Conservation (phyloP, 2,329 filamentous ascomycete species). For the Chaetomiaceae sp. region DNA sequence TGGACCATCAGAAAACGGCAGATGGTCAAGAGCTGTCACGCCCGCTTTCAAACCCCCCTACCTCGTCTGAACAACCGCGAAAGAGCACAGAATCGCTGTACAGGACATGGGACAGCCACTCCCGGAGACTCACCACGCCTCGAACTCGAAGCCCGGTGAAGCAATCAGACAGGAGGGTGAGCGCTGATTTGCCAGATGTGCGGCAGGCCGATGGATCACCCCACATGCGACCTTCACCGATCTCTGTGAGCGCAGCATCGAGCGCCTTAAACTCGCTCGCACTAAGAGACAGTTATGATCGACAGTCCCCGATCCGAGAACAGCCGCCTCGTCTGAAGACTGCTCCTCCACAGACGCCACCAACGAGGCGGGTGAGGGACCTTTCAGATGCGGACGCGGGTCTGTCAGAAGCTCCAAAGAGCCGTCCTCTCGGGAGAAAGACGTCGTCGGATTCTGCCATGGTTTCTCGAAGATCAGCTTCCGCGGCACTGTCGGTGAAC, state of each 20-base stretch:
- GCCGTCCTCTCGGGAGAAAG: slow-evolving; percentile 2
- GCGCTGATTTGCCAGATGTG: slow-evolving; percentile 26
- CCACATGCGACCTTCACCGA: slow-evolving; percentile 37
- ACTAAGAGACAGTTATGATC: slow-evolving; percentile 20
- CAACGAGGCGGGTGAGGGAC: slow-evolving; percentile 11
- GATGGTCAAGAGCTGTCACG: slow-evolving; percentile 21
- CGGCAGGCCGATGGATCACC: slow-evolving; percentile 40
- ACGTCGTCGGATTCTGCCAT: slow-evolving; percentile 19
- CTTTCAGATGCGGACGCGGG: slow-evolving; percentile 5
- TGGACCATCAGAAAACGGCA: slow-evolving; percentile 7
- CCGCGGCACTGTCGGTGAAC: slow-evolving; percentile 6
- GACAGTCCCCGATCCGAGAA: slow-evolving; percentile 12
- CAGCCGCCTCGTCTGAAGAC: slow-evolving; percentile 13
- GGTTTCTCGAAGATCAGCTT: slow-evolving; percentile 12
- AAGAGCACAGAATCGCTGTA: slow-evolving; percentile 29
- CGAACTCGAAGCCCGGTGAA: slow-evolving; percentile 31
- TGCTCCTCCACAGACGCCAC: slow-evolving; percentile 20
- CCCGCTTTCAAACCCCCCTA: slow-evolving; percentile 8
- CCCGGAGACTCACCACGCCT: slow-evolving; percentile 44
- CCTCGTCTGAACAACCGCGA: slow-evolving; percentile 25
- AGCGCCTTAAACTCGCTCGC: slow-evolving; percentile 44
- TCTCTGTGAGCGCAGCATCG: slow-evolving; percentile 53
- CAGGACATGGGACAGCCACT: slow-evolving; percentile 51
- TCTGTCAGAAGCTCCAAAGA: slow-evolving; percentile 4
- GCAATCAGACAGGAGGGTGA: slow-evolving; percentile 29